These are phyloP conservation scores for Neckera pumila DNA, from an alignment of 225 moss, liverwort and hornwort species.

Conservation along the genomic window DNA sequence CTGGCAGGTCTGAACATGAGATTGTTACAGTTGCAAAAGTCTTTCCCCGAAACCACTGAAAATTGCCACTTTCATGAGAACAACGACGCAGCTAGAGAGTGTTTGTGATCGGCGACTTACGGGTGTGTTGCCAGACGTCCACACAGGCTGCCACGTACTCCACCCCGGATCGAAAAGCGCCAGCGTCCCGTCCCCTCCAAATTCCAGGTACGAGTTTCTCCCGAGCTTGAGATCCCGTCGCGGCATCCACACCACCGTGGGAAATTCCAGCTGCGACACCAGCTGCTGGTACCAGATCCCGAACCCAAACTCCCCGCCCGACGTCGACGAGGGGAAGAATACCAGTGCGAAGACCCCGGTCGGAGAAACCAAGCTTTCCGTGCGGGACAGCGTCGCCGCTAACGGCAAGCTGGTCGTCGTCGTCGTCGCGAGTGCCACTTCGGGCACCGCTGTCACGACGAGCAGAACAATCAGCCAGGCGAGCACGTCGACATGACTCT, in stretches of 20 bases:
- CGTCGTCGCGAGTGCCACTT: neutral
- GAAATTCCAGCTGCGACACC: neutral
- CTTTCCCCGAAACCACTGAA: neutral
- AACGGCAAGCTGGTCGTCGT: neutral
- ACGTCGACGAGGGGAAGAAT: neutral
- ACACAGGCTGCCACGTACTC: neutral
- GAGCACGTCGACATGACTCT: neutral
- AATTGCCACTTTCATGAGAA: neutral
- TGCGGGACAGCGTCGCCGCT: neutral
- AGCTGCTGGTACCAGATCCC: constrained; percentile 31
- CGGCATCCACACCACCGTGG: constrained; percentile 23
- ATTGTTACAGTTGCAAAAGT: neutral
- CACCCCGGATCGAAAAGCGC: neutral
- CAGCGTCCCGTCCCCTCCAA: neutral
- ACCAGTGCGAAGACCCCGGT: constrained; percentile 11
- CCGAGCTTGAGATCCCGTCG: constrained; percentile 11
- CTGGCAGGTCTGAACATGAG: neutral
- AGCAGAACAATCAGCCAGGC: neutral
- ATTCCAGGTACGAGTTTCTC: neutral
- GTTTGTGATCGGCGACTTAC: neutral
- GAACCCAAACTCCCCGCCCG: neutral
- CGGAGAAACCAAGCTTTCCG: neutral
- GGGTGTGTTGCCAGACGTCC: constrained; percentile 1
- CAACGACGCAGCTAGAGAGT: neutral
- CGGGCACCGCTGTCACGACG: neutral